Base-by-base conservation (phyloP, 352 stramenopile species). In the Discostella stelligera region DNA sequence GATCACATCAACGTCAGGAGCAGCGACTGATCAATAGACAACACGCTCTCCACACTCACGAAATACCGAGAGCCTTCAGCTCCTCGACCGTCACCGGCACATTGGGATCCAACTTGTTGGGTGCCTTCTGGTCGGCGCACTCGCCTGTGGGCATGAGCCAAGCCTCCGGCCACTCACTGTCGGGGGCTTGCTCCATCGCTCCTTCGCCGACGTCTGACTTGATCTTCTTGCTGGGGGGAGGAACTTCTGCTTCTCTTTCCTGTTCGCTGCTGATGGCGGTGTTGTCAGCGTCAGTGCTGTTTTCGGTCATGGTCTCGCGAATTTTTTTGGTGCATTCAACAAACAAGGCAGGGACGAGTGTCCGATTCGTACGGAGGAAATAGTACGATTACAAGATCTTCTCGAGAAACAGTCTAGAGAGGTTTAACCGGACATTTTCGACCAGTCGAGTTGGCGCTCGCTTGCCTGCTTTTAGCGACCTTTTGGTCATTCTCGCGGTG, bases 81-180 rank as follows among this genome's bases (percentile, higher is more conserved):
- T 83, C 71, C 7, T 73, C 65, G 0, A 84, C 82, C 11, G 74
- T 71, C 7, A 84, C 82, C 0, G 70, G 75, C 9, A 87, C 80
- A 69, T 92, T 90, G 14, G 87, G 87, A 18, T 82, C 73, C 46
- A 68, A 58, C 44, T 75, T 79, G 63, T 92, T 92, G 2, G 56
- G 32, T 18, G 60, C 71, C 56, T 86, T 88, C 66, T 90, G 87
- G 73, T 92, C 77, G 21, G 84, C 55, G 39, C 81, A 74, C 32
- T 86, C 74, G 20, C 69, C 76, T 7, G 88, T 79, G 46, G 77
- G 71, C 80, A 92, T 90, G 37, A 87, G 70, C 87, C 87, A 92
- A 2, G 87, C 87, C 63, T 87, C 82, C 0, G 87, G 87, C 87
- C 87, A 92, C 71, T 91, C 80, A 55, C 63, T 67, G 44, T 85